A percentile compares a stretch with the other conserved stretches of the same genome.
These are phyloP conservation scores for Boletus vermiculosoides DNA, from an alignment of 768 basidiomycete genomes.

Conservation along the genomic window DNA sequence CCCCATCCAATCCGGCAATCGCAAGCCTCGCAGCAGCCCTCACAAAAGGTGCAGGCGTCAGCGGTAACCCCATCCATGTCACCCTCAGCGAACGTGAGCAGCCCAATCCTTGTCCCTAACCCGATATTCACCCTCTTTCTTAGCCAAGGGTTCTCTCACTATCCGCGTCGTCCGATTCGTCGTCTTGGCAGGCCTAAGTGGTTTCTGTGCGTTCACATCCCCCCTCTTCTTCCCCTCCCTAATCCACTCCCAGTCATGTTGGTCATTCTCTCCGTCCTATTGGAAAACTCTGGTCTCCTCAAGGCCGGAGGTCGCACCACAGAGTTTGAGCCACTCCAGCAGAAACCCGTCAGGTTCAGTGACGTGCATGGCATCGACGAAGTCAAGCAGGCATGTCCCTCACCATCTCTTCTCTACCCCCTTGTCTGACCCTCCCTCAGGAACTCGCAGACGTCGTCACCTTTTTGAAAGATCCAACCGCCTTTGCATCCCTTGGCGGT, in stretches of 20 bases:
- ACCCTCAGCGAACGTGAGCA: conserved; percentile 77
- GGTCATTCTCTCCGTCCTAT: conserved; percentile 81
- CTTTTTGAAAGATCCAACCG: conserved; percentile 90
- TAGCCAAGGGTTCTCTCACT: conserved; percentile 70
- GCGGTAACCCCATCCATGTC: conserved; percentile 70
- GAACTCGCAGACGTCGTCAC: conserved; percentile 94
- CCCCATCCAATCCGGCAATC: conserved; percentile 35
- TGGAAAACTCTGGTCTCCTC: conserved; percentile 92
- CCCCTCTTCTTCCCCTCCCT: neutral
- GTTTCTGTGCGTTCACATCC: conserved; percentile 57
- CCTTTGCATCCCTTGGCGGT: conserved; percentile 88
- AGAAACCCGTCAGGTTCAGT: conserved; percentile 82
- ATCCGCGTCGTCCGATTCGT: conserved; percentile 64
- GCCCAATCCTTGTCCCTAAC: neutral
- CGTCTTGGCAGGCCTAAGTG: conserved; percentile 50
- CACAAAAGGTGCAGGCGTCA: conserved; percentile 43
- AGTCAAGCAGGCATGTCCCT: conserved; percentile 77
- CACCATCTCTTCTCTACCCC: neutral
- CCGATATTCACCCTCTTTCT: neutral
- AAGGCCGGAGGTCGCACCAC: conserved; percentile 80
- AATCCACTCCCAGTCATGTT: conserved; percentile 57
- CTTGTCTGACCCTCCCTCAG: conserved; percentile 37
- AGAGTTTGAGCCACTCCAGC: conserved; percentile 81
- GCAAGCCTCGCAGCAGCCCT: conserved; percentile 43
- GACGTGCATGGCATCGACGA: conserved; percentile 99